Percentiles rank a stretch among this genome's conserved stretches.
Evolutionary conservation across 1,284 basidiomycete species (phyloP).

Genomic region (Hemileia vastatrix): DNA sequence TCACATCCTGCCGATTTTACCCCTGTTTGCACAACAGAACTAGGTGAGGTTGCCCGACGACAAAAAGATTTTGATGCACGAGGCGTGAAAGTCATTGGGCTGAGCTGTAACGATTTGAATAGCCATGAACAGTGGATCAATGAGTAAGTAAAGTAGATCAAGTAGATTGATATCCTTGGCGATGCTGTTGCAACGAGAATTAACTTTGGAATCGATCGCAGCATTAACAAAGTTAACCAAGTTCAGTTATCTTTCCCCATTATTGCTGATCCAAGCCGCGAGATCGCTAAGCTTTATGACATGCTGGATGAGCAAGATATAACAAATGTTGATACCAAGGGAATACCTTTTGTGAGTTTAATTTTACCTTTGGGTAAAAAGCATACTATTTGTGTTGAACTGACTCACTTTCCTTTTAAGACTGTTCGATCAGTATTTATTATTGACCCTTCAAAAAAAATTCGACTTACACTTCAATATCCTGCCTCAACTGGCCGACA

Average conservation of each 20-base stretch:
- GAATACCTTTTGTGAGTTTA: conserved; percentile 62
- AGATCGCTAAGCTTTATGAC: conserved; percentile 70
- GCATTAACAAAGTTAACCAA: conserved; percentile 9
- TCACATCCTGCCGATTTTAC: conserved; percentile 63
- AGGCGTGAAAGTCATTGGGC: conserved; percentile 84
- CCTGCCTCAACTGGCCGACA: conserved; percentile 55
- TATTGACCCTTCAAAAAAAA: conserved; percentile 76
- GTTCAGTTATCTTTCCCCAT: conserved; percentile 11
- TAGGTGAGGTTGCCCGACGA: conserved; percentile 84
- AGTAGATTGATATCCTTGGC: no score
- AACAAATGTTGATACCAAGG: conserved; percentile 87
- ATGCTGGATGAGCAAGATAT: conserved; percentile 94
- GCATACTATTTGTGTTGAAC: no score
- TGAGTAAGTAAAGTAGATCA: no score
- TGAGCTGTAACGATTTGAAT: conserved; percentile 81
- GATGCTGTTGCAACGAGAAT: no score
- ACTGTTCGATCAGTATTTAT: conserved; percentile 91
- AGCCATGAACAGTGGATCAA: conserved; percentile 82
- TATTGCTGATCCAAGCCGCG: conserved; percentile 82
- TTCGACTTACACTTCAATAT: conserved; percentile 81
- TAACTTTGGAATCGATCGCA: not conserved
- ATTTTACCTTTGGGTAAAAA: no score
- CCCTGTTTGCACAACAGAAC: conserved; percentile 63
- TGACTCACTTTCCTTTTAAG: no score
- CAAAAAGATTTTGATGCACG: conserved; percentile 74